A percentile compares a stretch with the other conserved stretches of the same genome.
Conservation (phyloP, 768 basidiomycete genomes). For the Leccinum disarticulatum region DNA sequence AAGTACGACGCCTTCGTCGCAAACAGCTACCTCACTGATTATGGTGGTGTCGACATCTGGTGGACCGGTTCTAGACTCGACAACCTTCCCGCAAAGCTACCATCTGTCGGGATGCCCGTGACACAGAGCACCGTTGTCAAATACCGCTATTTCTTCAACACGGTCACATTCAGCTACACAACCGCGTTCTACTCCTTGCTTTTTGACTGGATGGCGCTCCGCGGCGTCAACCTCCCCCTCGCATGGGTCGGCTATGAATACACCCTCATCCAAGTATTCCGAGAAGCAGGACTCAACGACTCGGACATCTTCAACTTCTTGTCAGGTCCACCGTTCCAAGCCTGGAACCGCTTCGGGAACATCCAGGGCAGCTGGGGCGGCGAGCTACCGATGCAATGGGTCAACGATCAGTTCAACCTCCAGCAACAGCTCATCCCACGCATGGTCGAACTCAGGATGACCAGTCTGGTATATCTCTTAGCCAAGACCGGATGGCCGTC, state of each 20-base stretch:
- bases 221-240: conserved; percentile 42
- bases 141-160: conserved; percentile 33
- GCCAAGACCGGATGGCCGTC: conserved; percentile 90
- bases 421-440: conserved; percentile 36
- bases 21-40: conserved; percentile 36
- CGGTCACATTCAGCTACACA: background rate
- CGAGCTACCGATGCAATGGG: conserved; percentile 28
- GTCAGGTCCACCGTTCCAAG: conserved; percentile 31
- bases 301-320: conserved; percentile 36
- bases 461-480: conserved; percentile 74
- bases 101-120: conserved; percentile 31
- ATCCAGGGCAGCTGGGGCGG: conserved; percentile 42
- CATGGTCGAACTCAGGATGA: conserved; percentile 30
- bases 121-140: conserved; percentile 36
- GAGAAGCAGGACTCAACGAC: conserved; percentile 38
- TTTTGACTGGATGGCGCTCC: conserved; percentile 43
- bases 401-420: conserved; percentile 31
- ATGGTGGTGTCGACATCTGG: conserved; percentile 42
- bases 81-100: conserved; percentile 30
- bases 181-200: conserved; percentile 40
- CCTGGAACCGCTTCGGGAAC: conserved; percentile 42
- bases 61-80: conserved; percentile 43
- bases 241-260: conserved; percentile 44
- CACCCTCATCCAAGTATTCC: conserved; percentile 36
- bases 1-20: background rate